Conservation (phyloP, 495 filamentous ascomycete species). For the Aspergillus homomorphus region DNA sequence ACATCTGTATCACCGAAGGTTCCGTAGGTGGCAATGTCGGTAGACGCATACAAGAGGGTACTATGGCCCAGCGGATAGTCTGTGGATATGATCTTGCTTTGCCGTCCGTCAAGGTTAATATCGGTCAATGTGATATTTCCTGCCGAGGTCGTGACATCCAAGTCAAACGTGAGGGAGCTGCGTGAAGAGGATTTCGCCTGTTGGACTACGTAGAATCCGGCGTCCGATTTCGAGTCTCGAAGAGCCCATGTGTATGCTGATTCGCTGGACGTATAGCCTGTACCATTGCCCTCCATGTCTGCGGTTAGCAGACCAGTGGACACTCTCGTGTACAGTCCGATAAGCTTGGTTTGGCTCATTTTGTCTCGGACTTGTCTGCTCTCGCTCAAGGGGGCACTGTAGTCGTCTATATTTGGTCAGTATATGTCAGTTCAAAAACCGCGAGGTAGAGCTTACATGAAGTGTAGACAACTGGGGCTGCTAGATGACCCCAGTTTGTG, state of each 20-base stretch:
- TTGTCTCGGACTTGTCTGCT: constrained; percentile 44
- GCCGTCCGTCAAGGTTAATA: constrained; percentile 62
- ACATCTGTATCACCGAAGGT: constrained; percentile 33
- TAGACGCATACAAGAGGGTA: constrained; percentile 64
- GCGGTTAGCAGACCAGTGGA: constrained; percentile 52
- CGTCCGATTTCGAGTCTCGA: constrained; percentile 52
- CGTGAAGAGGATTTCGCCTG: constrained; percentile 55
- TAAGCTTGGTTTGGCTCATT: constrained; percentile 51
- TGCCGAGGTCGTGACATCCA: constrained; percentile 55
- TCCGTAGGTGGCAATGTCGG: constrained; percentile 64
- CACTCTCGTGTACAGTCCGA: constrained; percentile 55
- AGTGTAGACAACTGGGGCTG: constrained; percentile 49
- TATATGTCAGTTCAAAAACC: constrained; percentile 56
- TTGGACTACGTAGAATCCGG: constrained; percentile 60
- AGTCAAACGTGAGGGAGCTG: constrained; percentile 51
- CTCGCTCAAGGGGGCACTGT: constrained; percentile 51
- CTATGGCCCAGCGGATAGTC: constrained; percentile 60
- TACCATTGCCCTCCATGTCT: constrained; percentile 55
- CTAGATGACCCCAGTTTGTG: constrained; percentile 54
- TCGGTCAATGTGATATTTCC: constrained; percentile 54
- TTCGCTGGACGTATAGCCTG: constrained; percentile 44
- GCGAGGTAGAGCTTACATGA: constrained; percentile 50
- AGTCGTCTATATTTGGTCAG: constrained; percentile 61
- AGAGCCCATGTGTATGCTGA: constrained; percentile 51
- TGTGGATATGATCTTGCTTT: constrained; percentile 69